Base-by-base conservation (phyloP, 2,329 filamentous ascomycete species). In the Diplodia seriata region DNA sequence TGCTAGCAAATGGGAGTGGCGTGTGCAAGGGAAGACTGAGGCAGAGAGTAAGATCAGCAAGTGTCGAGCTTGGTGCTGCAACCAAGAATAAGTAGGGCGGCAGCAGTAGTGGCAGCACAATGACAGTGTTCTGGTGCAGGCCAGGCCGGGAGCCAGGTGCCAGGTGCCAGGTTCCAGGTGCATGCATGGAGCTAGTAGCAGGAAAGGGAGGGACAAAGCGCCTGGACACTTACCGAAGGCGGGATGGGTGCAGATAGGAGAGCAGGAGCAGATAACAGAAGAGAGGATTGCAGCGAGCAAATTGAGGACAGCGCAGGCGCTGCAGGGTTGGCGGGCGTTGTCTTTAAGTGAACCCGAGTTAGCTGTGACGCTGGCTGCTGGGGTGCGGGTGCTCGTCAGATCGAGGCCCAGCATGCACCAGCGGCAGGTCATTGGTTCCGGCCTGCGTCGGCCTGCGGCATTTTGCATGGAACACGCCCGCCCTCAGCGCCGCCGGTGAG, bases 401-500 rank as follows among this genome's bases (percentile, higher is more conserved):
- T 62, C 57, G 57, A 62, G 57, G 40, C 57, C 57, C 59, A 38
- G 43, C 31, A 31, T 63, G 59, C 43, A 51, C 33, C 59, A 51
- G 18, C 59, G 14, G 29, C 59, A 26, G 26, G 59, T 63, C 59
- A 63, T 63, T 63, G 43, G 59, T 20, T n/a, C 29, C 43, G 43
- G 36, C 5, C 26, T 26, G 33, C 2, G 33, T 36, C 33, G 33
- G 47, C 29, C 43, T 63, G 59, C 59, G 59, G 43, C 47, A 63
- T 63, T 63, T 63, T 63, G 59, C 59, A 49, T 63, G 59, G 43
- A 47, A 62, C 47, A 62, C 57, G 57, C 57, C 57, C 57, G 57
- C 57, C 40, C 57, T 31, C 57, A 62, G 57, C 57, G 57, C 55
- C 57, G 59, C 59, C 59, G 59, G 59, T 63, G 26, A 63, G 59